phyloP scores from a whole-genome alignment of 306 rosid genomes.

The Rubus parviflorus region DNA sequence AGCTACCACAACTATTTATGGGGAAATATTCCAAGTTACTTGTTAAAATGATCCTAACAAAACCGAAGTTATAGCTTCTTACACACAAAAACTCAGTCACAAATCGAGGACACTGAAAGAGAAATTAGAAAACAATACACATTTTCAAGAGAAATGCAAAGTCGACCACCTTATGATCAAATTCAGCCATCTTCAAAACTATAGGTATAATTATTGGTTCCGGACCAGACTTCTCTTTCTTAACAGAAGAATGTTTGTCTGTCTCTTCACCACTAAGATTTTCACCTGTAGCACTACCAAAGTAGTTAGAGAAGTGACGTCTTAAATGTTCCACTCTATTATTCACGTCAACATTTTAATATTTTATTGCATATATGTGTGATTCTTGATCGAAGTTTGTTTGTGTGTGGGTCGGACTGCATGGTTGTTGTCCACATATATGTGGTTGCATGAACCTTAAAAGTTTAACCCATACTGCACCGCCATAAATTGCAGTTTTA shows the following conservation, averaged over 20 bases:
- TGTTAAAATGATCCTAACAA: slow-evolving; percentile 5
- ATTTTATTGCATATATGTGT: not conserved
- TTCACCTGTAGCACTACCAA: slow-evolving; percentile 51
- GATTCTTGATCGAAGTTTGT: not conserved
- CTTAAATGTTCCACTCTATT: slow-evolving; percentile 14
- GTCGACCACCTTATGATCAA: slow-evolving; percentile 81
- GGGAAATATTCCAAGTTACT: not conserved
- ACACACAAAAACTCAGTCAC: not conserved
- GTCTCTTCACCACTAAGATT: slow-evolving; percentile 41
- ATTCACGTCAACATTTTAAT: slow-evolving; percentile 8
- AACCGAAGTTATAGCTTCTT: not conserved
- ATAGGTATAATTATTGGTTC: slow-evolving; percentile 81
- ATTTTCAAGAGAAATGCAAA: slow-evolving; percentile 4
- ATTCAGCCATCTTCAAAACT: slow-evolving; percentile 93
- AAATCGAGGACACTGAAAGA: not conserved
- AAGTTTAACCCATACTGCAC: not conserved
- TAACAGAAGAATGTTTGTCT: slow-evolving; percentile 32
- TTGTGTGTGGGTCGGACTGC: not conserved
- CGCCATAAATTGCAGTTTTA: not conserved
- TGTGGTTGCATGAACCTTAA: not conserved
- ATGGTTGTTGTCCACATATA: not conserved
- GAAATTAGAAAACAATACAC: not conserved
- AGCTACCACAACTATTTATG: not conserved
- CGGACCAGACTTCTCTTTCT: slow-evolving; percentile 71
- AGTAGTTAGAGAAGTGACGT: slow-evolving; percentile 14